Evolutionary conservation across 2,329 filamentous ascomycete species (phyloP).

Genomic region (Sclerotinia glacialis): DNA sequence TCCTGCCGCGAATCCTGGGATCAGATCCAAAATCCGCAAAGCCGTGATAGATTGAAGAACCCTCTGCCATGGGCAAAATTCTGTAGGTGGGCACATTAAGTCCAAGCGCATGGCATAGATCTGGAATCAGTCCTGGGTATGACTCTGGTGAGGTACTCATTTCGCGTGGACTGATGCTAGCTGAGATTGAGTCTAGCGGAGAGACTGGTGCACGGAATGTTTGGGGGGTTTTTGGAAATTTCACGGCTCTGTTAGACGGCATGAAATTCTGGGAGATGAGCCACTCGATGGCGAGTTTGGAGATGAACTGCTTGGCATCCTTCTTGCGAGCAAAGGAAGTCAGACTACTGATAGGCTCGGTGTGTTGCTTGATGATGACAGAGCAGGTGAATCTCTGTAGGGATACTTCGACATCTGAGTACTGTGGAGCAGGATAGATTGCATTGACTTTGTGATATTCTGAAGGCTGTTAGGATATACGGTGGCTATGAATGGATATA

Average conservation of each 20-base stretch:
- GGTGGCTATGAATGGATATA: neutral
- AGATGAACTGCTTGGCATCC: slow-evolving; percentile 36
- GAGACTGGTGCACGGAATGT: neutral
- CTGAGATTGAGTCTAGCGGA: neutral
- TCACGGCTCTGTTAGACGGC: slow-evolving; percentile 32
- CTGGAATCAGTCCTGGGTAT: slow-evolving; percentile 28
- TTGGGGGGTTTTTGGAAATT: slow-evolving; percentile 30
- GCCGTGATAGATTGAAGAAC: slow-evolving; percentile 29
- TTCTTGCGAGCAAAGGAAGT: slow-evolving; percentile 32
- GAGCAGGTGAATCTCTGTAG: slow-evolving; percentile 10
- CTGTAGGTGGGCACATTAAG: slow-evolving; percentile 33
- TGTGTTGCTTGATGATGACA: neutral
- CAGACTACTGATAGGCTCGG: neutral
- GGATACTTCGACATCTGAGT: neutral
- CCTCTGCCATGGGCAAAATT: slow-evolving; percentile 21
- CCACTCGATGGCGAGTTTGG: slow-evolving; percentile 39
- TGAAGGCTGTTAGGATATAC: slow-evolving; percentile 21
- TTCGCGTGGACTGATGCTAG: neutral
- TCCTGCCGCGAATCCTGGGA: slow-evolving; percentile 37
- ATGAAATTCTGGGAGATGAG: slow-evolving; percentile 36
- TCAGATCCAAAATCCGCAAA: slow-evolving; percentile 36
- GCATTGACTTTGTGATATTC: slow-evolving; percentile 33
- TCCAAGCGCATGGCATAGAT: slow-evolving; percentile 32
- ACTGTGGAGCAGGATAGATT: slow-evolving; percentile 12
- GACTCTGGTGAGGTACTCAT: neutral